Evolutionary conservation across 441 rosid genomes (phyloP).

Genomic region (Hura crepitans): DNA sequence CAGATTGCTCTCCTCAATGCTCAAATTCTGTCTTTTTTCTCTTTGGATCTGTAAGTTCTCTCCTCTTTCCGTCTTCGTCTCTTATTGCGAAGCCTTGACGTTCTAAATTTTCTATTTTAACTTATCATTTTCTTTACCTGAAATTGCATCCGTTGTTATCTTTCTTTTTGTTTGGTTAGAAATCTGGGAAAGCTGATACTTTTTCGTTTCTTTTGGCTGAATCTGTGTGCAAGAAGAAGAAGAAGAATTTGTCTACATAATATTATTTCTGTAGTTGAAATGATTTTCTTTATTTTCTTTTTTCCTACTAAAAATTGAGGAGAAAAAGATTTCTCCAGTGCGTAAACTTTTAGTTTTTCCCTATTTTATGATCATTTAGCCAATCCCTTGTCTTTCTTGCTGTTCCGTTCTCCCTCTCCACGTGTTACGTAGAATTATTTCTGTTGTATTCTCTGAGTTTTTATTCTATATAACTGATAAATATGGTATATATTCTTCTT

Average conservation of each 20-base stretch:
- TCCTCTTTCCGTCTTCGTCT: not conserved
- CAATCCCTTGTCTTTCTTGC: not conserved
- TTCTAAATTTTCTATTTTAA: not conserved
- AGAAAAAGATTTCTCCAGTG: too few relatives aligned
- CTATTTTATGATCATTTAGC: not conserved
- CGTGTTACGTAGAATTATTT: not conserved
- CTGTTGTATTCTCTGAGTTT: not conserved
- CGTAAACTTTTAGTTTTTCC: not conserved
- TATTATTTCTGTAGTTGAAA: not conserved
- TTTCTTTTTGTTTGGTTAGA: not conserved
- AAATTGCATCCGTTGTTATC: not conserved
- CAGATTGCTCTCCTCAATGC: not conserved
- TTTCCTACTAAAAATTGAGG: too few relatives aligned
- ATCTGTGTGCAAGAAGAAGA: not conserved
- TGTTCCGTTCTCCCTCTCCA: not conserved
- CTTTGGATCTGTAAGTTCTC: conserved; percentile 44
- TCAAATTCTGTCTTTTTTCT: conserved; percentile 12
- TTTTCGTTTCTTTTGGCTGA: not conserved
- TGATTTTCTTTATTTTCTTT: not conserved
- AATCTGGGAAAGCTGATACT: not conserved
- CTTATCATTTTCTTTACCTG: not conserved
- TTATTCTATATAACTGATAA: not conserved
- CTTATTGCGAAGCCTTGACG: not conserved
- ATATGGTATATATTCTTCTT: not conserved
- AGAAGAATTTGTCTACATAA: not conserved